A percentile compares a stretch with the other conserved stretches of the same genome.
phyloP scores from a whole-genome alignment of 192 early-diverging fungal genomes.

The Backusella circina region DNA sequence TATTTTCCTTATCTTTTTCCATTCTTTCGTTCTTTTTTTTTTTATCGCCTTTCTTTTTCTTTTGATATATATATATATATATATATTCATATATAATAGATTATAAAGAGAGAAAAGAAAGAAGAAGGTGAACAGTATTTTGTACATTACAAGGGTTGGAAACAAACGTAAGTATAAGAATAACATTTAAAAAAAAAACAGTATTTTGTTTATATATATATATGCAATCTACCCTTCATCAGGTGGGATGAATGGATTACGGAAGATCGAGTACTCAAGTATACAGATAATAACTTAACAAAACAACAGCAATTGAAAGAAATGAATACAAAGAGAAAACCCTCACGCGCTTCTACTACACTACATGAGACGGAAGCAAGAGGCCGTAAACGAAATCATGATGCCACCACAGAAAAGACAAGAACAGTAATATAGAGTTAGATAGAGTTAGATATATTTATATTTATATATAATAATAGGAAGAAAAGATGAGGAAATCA shows the following conservation, averaged over 20 bases:
- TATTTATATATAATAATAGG: conserved; percentile 30
- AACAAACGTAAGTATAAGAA: conserved; percentile 71
- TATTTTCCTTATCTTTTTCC: too few species aligned
- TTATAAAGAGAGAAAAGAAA: conserved; percentile 12
- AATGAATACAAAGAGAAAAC: conserved; percentile 35
- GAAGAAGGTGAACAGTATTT: conserved; percentile 75
- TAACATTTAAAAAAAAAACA: not conserved
- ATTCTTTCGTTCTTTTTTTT: too few species aligned
- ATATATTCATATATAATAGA: not conserved
- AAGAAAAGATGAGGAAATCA: conserved; percentile 68
- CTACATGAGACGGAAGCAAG: conserved; percentile 17
- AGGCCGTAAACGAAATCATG: conserved; percentile 27
- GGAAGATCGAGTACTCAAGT: conserved; percentile 81
- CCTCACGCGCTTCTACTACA: conserved; percentile 12
- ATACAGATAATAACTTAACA: conserved; percentile 80
- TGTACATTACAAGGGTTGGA: conserved; percentile 99
- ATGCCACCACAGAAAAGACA: conserved; percentile 23
- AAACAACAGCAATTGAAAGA: conserved; percentile 77
- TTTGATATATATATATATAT: too few species aligned
- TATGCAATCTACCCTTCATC: too few species aligned
- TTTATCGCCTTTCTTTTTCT: too few species aligned
- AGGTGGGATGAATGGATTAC: conserved; percentile 99
- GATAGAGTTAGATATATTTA: not conserved
- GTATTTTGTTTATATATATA: not conserved
- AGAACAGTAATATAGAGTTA: not conserved